phyloP scores from a whole-genome alignment of 2,329 filamentous ascomycete genomes.

The Acrodontium crateriforme region DNA sequence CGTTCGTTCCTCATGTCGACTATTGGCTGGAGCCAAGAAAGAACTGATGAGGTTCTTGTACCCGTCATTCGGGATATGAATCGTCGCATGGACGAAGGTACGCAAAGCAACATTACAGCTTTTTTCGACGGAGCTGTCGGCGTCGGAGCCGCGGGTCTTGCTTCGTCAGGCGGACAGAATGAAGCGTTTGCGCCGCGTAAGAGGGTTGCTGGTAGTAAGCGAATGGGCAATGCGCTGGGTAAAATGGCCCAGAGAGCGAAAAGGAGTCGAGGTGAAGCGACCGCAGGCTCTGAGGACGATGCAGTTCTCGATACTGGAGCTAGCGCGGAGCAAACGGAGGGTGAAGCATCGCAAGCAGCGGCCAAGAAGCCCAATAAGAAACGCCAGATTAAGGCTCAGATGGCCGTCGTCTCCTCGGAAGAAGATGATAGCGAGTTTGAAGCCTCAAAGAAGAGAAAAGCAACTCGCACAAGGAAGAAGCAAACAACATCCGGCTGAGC shows the following conservation, averaged over 20 bases:
- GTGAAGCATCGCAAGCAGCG: background rate
- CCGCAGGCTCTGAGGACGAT: slow-evolving; percentile 1
- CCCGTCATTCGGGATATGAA: slow-evolving; percentile 97
- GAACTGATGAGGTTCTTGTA: slow-evolving; percentile 89
- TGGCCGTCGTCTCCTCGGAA: background rate
- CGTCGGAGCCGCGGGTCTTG: slow-evolving; percentile 36
- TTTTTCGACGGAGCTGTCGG: slow-evolving; percentile 71
- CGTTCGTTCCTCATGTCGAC: slow-evolving; percentile 77
- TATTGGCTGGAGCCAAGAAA: slow-evolving; percentile 82
- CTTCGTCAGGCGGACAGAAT: slow-evolving; percentile 16
- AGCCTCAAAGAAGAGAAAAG: slow-evolving; percentile 1
- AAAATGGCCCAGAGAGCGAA: slow-evolving; percentile 46
- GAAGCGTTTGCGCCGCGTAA: slow-evolving; percentile 60
- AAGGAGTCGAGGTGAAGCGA: slow-evolving; percentile 5
- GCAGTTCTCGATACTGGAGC: slow-evolving; percentile 1
- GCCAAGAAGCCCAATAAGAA: slow-evolving; percentile 7
- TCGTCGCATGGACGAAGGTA: slow-evolving; percentile 70
- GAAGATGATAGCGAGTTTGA: slow-evolving; percentile 9
- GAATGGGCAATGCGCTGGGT: slow-evolving; percentile 62
- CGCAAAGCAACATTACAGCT: slow-evolving; percentile 89
- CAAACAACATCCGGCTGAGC: no score
- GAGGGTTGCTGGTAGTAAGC: slow-evolving; percentile 51
- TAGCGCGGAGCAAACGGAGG: slow-evolving; percentile 3
- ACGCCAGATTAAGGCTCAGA: background rate
- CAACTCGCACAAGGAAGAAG: background rate